Base-by-base conservation (phyloP, 805 yeast genomes). In the Starmerella scarabaei region DNA sequence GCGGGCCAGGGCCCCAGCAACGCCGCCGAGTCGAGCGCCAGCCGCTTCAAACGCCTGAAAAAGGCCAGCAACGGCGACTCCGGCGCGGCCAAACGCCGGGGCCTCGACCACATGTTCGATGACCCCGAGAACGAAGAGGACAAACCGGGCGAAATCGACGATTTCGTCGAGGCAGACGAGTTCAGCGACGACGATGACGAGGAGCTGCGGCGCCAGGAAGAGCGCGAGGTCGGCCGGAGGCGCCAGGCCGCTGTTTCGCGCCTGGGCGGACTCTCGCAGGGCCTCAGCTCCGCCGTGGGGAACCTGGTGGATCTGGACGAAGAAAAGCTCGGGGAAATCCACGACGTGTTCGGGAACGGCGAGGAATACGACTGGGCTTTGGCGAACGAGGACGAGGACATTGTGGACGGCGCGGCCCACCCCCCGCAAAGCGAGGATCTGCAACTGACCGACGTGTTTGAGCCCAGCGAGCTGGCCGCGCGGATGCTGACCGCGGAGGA, bases 321-420 rank as follows among this genome's bases (percentile, higher is more conserved):
- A 40, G 97, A 91, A 53, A 82, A 83, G 57, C 72, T 88, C 48
- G 91, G 84, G 54, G 96, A 88, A 60, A 72, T 91, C 56, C 85
- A 77, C 54, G 98, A 91, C 58, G 83, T 91, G 12, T 91, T 91
- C 57, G 98, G 98, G 49, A 93, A 85, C 59, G 98, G 98, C 37
- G 85, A 77, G 48, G 96, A 88, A 55, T 91, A 91, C 60, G 95
- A 83, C 42, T 91, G 98, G 97, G 98, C 98, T 11, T 66, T 91
- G 40, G 95, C 84, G 54, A 91, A 83, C 21, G 95, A 86, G 62
- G 76, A 73, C n/a, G 70, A 67, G 33, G 54, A 42, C n/a, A 53
- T 50, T 17, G 57, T 35, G 17, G 53, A 41, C 19, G 55, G 49
- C 23, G 56, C 45, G 9, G 43, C 44, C 5, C 28, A 39, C 21